Evolutionary conservation across 192 early-diverging fungal genomes (phyloP).

Genomic region (Backusella westeae): DNA sequence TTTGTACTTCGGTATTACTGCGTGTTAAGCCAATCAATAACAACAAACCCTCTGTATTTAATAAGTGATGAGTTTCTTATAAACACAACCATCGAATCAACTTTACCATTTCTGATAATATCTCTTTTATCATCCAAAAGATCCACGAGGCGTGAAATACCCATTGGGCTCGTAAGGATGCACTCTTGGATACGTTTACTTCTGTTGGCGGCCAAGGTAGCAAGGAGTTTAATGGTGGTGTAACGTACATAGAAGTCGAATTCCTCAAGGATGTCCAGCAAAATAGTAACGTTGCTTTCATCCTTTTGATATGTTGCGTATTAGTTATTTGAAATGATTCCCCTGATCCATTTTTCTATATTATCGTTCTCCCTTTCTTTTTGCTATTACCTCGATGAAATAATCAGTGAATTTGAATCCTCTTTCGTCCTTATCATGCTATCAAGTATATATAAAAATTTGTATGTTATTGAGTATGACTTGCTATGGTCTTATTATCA

Average conservation of each 20-base stretch:
- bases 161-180: conserved; percentile 83
- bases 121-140: conserved; percentile 91
- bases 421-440: conserved; percentile 15
- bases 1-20: conserved; percentile 94
- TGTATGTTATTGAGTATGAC: neutral
- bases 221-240: conserved; percentile 83
- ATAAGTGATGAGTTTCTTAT: neutral
- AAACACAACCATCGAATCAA: neutral
- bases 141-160: conserved; percentile 87
- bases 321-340: neutral
- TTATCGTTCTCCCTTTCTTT: neutral
- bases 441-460: neutral
- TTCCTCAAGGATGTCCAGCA: conserved; percentile 88
- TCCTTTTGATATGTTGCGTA: conserved; percentile 45
- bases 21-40: conserved; percentile 90
- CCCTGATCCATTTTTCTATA: neutral
- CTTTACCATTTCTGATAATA: conserved; percentile 88
- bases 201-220: conserved; percentile 65
- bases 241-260: conserved; percentile 95
- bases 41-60: conserved; percentile 77
- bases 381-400: conserved; percentile 36
- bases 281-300: conserved; percentile 65
- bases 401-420: conserved; percentile 39
- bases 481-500: too few species aligned
- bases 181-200: conserved; percentile 72